A percentile compares a stretch with the other conserved stretches of the same genome.
phyloP scores from a whole-genome alignment of 176 grass and related monocot genomes.

The Eleusine indica region DNA sequence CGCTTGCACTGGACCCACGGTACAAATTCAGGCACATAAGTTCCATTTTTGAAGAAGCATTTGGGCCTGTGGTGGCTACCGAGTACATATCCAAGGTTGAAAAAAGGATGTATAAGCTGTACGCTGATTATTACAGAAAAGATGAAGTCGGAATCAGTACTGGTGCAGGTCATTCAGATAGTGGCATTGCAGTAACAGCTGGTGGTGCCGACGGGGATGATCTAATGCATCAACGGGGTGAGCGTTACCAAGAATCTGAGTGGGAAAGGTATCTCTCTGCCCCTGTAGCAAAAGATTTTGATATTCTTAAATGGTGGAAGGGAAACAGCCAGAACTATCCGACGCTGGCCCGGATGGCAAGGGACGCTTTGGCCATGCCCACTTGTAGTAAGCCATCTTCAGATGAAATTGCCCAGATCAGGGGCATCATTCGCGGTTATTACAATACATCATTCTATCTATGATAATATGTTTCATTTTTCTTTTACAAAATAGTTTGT shows the following conservation, averaged over 20 bases:
- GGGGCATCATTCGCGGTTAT: not conserved
- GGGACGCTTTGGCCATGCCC: not conserved
- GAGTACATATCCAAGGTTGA: not conserved
- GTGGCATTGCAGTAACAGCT: too few species aligned
- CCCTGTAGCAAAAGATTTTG: not conserved
- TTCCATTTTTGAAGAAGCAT: not conserved
- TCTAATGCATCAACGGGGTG: not conserved
- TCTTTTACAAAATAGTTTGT: too few species aligned
- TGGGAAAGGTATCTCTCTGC: not conserved
- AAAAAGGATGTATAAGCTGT: not conserved
- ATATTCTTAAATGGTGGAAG: conserved; percentile 33
- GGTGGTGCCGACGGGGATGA: not conserved
- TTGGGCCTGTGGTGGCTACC: not conserved
- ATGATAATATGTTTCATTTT: too few species aligned
- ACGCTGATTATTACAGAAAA: too few species aligned
- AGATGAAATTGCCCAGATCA: not conserved
- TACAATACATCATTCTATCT: too few species aligned
- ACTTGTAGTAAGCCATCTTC: not conserved
- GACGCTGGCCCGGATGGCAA: not conserved
- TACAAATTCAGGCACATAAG: not conserved
- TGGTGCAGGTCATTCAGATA: too few species aligned
- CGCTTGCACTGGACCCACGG: conserved; percentile 23
- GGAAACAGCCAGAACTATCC: not conserved
- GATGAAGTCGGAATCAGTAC: too few species aligned
- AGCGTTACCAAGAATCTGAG: too few species aligned